A percentile compares a stretch with the other conserved stretches of the same genome.
Evolutionary conservation across 202 grass and related monocot genomes (phyloP).

Genomic region (Zoysia matrella): DNA sequence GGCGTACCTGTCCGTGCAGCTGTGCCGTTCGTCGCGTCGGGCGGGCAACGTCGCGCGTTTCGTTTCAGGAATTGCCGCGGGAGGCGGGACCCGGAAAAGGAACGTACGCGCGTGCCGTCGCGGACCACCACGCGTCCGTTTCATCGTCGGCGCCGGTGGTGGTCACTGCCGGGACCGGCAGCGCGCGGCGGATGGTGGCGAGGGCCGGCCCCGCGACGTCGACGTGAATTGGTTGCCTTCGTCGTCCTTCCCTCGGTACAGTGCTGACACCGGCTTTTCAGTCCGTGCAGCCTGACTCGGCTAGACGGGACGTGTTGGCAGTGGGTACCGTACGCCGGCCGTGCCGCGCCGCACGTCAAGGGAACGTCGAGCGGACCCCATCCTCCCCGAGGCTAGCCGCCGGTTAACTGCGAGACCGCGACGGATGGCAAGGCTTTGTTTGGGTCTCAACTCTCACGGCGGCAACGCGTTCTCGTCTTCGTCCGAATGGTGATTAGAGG

Average conservation of each 20-base stretch:
- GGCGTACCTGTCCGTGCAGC: constrained; percentile 4
- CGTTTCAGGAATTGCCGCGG: constrained; percentile 28
- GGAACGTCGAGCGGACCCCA: not conserved
- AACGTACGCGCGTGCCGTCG: too few species aligned
- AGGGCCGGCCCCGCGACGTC: too few species aligned
- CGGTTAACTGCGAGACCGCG: not conserved
- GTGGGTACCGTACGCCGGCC: not conserved
- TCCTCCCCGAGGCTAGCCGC: too few species aligned
- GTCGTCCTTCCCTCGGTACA: too few species aligned
- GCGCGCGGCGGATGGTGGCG: too few species aligned
- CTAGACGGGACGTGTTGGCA: not conserved
- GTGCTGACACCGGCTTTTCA: too few species aligned
- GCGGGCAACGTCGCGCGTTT: not conserved
- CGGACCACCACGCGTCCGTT: too few species aligned
- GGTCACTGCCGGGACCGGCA: too few species aligned
- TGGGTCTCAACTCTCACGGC: not conserved
- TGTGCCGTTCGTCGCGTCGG: not conserved
- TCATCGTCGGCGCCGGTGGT: too few species aligned
- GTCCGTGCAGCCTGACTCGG: not conserved
- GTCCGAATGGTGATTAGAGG: not conserved
- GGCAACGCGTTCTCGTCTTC: not conserved
- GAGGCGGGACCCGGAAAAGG: too few species aligned
- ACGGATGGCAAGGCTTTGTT: not conserved
- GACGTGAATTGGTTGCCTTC: too few species aligned
- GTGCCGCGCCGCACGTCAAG: not conserved